Evolutionary conservation across 345 rosid genomes (phyloP).

Genomic region (Populus pruinosa): DNA sequence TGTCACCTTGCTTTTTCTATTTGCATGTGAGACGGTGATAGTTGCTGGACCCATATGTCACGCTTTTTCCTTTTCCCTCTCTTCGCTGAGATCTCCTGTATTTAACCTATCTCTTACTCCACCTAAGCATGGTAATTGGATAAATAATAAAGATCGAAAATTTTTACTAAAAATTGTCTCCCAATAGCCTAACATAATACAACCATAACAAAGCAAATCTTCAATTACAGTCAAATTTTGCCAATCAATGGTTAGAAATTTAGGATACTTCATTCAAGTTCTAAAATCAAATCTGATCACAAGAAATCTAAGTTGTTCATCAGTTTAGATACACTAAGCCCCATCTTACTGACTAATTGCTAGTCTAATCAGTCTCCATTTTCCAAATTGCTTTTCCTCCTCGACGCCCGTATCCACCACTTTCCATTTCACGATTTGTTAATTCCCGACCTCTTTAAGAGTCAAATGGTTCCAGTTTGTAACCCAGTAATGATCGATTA

Average conservation of each 20-base stretch:
- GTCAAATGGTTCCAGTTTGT: not conserved
- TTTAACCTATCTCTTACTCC: not conserved
- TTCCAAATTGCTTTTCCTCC: not conserved
- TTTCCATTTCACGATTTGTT: not conserved
- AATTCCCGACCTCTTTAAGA: not conserved
- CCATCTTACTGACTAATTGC: not conserved
- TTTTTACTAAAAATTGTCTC: not conserved
- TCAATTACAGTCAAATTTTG: not conserved
- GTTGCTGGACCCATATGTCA: constrained; percentile 20
- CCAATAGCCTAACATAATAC: not conserved
- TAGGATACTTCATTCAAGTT: not conserved
- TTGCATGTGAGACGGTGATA: constrained; percentile 25
- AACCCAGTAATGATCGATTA: not conserved
- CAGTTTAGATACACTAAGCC: not conserved
- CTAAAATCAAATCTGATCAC: not conserved
- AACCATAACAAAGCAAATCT: not conserved
- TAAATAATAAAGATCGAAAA: not conserved
- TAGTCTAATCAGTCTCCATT: not conserved
- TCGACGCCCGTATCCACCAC: not conserved
- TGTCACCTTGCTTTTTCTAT: not conserved
- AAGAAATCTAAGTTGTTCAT: not conserved
- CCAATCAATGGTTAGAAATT: not conserved
- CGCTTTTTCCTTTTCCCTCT: not conserved
- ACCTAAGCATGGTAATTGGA: not conserved
- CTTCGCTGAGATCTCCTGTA: not conserved